Evolutionary conservation across 441 rosid species (phyloP).

Genomic region (Euphorbia neoarborescens): DNA sequence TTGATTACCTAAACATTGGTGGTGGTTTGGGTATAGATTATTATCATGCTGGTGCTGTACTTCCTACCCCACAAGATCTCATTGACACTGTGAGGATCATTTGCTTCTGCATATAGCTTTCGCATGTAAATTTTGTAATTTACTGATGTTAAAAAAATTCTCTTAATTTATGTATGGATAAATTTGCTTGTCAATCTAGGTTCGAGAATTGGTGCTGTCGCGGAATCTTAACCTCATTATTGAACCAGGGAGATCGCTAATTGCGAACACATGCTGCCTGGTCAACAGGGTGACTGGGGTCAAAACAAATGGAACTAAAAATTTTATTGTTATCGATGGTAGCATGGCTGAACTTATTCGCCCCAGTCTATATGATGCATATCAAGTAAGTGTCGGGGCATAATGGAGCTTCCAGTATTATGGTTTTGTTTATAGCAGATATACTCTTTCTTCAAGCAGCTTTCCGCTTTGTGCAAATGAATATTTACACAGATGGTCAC

Average conservation of each 20-base stretch:
- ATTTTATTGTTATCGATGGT: conserved; percentile 84
- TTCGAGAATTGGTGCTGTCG: conserved; percentile 73
- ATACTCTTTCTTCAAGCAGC: background rate
- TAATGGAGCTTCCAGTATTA: conserved; percentile 1
- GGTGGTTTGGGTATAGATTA: conserved; percentile 99
- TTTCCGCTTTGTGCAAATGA: background rate
- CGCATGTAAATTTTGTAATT: background rate
- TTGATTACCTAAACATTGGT: conserved; percentile 83
- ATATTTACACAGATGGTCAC: conserved; percentile 3
- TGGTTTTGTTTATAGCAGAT: background rate
- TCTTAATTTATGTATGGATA: background rate
- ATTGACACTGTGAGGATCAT: conserved; percentile 63
- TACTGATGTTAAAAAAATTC: conserved; percentile 11
- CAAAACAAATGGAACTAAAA: conserved; percentile 89
- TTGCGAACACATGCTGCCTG: conserved; percentile 90
- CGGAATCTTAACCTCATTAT: conserved; percentile 72
- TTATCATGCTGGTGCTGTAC: conserved; percentile 70
- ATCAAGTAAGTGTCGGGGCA: conserved; percentile 52
- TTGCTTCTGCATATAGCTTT: background rate
- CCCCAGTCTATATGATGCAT: conserved; percentile 94
- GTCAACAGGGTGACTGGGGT: conserved; percentile 93
- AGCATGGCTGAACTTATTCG: conserved; percentile 99
- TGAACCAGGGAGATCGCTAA: conserved; percentile 96
- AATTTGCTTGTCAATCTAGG: conserved; percentile 37
- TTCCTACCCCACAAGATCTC: conserved; percentile 92